Conservation (phyloP, 2,329 filamentous ascomycete species). For the Truncatella angustata region DNA sequence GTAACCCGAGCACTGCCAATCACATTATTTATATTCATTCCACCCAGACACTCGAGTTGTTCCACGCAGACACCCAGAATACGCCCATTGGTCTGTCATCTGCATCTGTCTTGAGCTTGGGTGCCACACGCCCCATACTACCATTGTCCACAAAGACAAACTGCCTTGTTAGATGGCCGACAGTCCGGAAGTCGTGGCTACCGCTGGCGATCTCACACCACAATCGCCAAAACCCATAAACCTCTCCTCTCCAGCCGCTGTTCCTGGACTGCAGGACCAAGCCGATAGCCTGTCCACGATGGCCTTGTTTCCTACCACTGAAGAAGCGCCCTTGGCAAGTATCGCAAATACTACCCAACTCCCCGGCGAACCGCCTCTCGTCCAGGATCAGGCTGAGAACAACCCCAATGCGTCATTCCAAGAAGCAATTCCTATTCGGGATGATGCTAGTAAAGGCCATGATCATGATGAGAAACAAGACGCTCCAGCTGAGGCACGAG, state of each 20-base stretch:
- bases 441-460: no score
- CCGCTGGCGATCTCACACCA: slow-evolving; percentile 51
- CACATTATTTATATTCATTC: background rate
- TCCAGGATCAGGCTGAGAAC: no score
- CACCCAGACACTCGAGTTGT: no score
- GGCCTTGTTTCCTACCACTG: slow-evolving; percentile 25
- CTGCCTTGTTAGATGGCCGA: slow-evolving; percentile 41
- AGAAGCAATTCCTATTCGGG: no score
- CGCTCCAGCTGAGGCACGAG: no score
- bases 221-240: slow-evolving; percentile 49
- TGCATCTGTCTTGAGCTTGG: background rate
- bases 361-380: no score
- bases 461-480: no score
- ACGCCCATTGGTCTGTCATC: background rate
- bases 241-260: slow-evolving; percentile 40
- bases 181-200: slow-evolving; percentile 47
- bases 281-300: slow-evolving; percentile 50
- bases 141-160: background rate
- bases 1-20: background rate
- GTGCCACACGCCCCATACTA: background rate
- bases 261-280: slow-evolving; percentile 51
- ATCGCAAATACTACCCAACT: background rate
- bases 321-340: slow-evolving; percentile 16
- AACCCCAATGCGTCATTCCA: no score
- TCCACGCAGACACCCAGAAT: no score